These are phyloP conservation scores for Hypocrella siamensis DNA, from an alignment of 2,329 filamentous ascomycete species.

Conservation along the genomic window DNA sequence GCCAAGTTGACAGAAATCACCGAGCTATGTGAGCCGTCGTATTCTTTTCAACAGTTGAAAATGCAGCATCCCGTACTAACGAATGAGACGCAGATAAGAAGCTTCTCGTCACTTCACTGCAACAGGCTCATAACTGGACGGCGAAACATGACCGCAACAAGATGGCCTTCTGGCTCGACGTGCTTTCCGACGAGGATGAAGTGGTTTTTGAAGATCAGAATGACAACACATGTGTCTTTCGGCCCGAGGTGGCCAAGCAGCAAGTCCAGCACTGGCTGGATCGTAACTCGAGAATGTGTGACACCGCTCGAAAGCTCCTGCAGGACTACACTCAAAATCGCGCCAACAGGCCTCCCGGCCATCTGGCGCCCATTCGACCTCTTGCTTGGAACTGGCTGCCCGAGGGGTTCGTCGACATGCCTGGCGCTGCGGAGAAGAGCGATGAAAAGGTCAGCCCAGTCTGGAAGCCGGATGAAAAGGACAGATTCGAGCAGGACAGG, in stretches of 20 bases:
- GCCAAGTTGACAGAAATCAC: slow-evolving; percentile 45
- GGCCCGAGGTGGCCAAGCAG: slow-evolving; percentile 39
- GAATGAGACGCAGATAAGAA: slow-evolving; percentile 39
- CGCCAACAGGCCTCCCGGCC: slow-evolving; percentile 31
- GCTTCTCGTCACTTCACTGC: slow-evolving; percentile 46
- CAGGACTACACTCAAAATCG: slow-evolving; percentile 36
- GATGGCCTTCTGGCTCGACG: slow-evolving; percentile 53
- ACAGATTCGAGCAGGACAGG: slow-evolving; percentile 44
- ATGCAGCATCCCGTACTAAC: background rate
- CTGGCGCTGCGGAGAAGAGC: slow-evolving; percentile 17
- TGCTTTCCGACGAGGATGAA: slow-evolving; percentile 47
- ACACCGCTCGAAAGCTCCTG: slow-evolving; percentile 36
- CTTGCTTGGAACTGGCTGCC: slow-evolving; percentile 42
- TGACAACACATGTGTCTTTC: slow-evolving; percentile 37
- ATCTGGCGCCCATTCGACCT: slow-evolving; percentile 32
- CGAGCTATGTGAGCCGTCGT: slow-evolving; percentile 37
- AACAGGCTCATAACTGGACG: slow-evolving; percentile 55
- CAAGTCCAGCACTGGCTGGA: slow-evolving; percentile 49
- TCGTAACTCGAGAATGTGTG: slow-evolving; percentile 42
- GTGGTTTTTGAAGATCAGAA: slow-evolving; percentile 28
- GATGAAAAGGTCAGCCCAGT: slow-evolving; percentile 29
- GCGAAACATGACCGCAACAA: slow-evolving; percentile 55
- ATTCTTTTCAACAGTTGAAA: background rate
- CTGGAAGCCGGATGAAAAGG: slow-evolving; percentile 34
- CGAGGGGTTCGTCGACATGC: slow-evolving; percentile 15